Evolutionary conservation across 2,329 filamentous ascomycete genomes (phyloP).

Genomic region (Drechslera avenae): DNA sequence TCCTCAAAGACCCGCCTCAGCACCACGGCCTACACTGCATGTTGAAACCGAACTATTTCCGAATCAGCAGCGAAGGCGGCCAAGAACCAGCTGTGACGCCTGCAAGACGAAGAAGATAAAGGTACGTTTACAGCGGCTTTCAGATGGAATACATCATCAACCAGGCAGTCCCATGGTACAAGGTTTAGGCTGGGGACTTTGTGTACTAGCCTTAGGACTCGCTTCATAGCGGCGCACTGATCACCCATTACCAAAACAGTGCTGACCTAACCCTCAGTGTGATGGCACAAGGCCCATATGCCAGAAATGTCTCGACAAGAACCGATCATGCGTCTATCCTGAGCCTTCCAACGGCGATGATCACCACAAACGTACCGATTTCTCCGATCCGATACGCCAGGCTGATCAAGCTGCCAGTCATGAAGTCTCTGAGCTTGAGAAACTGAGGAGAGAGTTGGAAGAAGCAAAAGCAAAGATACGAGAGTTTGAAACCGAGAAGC

Average conservation of each 20-base stretch:
- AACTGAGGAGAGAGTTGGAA: slow-evolving; percentile 43
- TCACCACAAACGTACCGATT: slow-evolving; percentile 18
- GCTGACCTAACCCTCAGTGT: slow-evolving; percentile 34
- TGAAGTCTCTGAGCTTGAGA: slow-evolving; percentile 40
- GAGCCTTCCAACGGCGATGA: slow-evolving; percentile 26
- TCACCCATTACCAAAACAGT: too few species aligned
- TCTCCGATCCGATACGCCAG: slow-evolving; percentile 21
- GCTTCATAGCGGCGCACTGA: too few species aligned
- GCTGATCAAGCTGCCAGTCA: slow-evolving; percentile 22
- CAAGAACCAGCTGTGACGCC: slow-evolving; percentile 43
- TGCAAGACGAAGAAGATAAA: slow-evolving; percentile 48
- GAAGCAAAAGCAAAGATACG: slow-evolving; percentile 45
- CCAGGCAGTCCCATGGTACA: too few species aligned
- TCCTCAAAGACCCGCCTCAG: slow-evolving; percentile 5
- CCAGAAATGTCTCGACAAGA: slow-evolving; percentile 43
- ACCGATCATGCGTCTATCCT: slow-evolving; percentile 42
- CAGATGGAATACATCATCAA: background rate
- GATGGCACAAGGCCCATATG: slow-evolving; percentile 44
- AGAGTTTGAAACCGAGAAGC: slow-evolving; percentile 41
- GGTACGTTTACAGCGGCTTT: slow-evolving; percentile 22
- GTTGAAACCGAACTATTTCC: slow-evolving; percentile 14
- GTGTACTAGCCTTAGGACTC: too few species aligned
- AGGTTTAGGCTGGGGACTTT: too few species aligned
- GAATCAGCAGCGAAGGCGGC: slow-evolving; percentile 24
- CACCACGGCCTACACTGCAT: slow-evolving; percentile 3